Evolutionary conservation across 208 protist genomes (phyloP).

Genomic region (Leishmania gerbilli): DNA sequence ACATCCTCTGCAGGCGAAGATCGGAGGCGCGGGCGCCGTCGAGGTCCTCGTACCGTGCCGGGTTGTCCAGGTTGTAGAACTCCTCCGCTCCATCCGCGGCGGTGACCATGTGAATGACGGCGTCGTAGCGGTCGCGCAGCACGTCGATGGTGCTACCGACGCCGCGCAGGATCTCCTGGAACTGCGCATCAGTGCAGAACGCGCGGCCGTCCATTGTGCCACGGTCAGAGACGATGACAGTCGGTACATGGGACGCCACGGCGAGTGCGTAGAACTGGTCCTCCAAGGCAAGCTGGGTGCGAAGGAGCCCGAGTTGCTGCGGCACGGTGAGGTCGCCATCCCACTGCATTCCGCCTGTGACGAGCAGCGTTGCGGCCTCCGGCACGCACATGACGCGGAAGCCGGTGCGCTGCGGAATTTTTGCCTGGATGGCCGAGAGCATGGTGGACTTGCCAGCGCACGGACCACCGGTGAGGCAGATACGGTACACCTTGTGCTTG

Average conservation of each 20-base stretch:
- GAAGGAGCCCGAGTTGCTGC: constrained; percentile 68
- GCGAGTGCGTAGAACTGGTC: constrained; percentile 78
- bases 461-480: constrained; percentile 83
- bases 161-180: constrained; percentile 45
- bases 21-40: constrained; percentile 81
- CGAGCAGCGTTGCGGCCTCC: constrained; percentile 80
- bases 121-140: constrained; percentile 86
- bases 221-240: constrained; percentile 74
- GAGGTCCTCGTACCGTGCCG: constrained; percentile 74
- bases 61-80: constrained; percentile 85
- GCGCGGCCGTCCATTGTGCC: constrained; percentile 88
- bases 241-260: constrained; percentile 40
- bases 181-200: constrained; percentile 71
- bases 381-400: constrained; percentile 81
- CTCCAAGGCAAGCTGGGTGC: constrained; percentile 74
- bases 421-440: constrained; percentile 61
- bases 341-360: constrained; percentile 77
- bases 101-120: constrained; percentile 85
- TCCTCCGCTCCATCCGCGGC: constrained; percentile 68
- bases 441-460: constrained; percentile 85
- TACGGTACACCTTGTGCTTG: constrained; percentile 58
- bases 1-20: constrained; percentile 76
- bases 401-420: constrained; percentile 63
- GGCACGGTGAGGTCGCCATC: constrained; percentile 40
- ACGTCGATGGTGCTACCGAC: constrained; percentile 49